These are phyloP conservation scores for Bombardia bombarda DNA, from an alignment of 495 filamentous ascomycete genomes.

Conservation along the genomic window DNA sequence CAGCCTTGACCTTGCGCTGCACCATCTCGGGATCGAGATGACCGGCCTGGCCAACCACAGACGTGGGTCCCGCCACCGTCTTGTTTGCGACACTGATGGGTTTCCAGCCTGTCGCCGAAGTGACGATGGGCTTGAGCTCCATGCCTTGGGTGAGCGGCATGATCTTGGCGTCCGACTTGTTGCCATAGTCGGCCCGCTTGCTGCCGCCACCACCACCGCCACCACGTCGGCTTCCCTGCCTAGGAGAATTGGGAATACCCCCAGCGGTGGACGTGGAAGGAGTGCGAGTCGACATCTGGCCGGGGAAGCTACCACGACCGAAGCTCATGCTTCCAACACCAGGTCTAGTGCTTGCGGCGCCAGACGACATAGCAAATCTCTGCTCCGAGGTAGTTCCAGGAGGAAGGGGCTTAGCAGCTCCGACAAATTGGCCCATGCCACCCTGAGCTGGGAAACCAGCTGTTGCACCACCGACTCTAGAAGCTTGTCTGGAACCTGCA, in stretches of 20 bases:
- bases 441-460: slow-evolving; percentile 34
- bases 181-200: slow-evolving; percentile 45
- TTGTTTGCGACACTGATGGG: slow-evolving; percentile 58
- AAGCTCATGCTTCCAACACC: slow-evolving; percentile 29
- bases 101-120: slow-evolving; percentile 77
- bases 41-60: slow-evolving; percentile 39
- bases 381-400: slow-evolving; percentile 60
- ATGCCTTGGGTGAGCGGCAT: slow-evolving; percentile 82
- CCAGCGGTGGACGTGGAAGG: slow-evolving; percentile 40
- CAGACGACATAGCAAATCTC: slow-evolving; percentile 45
- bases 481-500: slow-evolving; percentile 39
- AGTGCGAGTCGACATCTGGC: slow-evolving; percentile 38
- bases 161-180: slow-evolving; percentile 60
- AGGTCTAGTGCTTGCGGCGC: not conserved
- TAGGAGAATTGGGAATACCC: slow-evolving; percentile 40
- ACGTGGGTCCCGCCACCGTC: slow-evolving; percentile 22
- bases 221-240: slow-evolving; percentile 45
- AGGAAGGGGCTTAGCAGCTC: slow-evolving; percentile 47
- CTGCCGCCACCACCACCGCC: slow-evolving; percentile 47
- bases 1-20: slow-evolving; percentile 97
- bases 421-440: slow-evolving; percentile 64
- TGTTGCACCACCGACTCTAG: slow-evolving; percentile 33
- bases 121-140: slow-evolving; percentile 70
- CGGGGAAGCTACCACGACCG: slow-evolving; percentile 47
- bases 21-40: slow-evolving; percentile 86